Conservation (phyloP, 164 flowering plant species). For the Magnolia officinalis region DNA sequence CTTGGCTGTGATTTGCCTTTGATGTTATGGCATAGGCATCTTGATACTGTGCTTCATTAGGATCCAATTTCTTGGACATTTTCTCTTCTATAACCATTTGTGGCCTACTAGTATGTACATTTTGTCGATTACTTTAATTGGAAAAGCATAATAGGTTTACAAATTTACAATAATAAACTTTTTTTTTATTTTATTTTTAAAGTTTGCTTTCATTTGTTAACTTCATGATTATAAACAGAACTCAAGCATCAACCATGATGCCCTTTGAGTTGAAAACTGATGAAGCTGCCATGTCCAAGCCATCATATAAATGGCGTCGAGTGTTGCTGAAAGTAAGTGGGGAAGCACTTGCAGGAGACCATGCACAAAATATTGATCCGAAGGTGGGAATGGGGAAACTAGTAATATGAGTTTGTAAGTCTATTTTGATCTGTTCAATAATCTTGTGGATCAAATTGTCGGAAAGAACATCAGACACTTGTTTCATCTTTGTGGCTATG, state of each 20-base stretch:
- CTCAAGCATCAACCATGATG: constrained; percentile 36
- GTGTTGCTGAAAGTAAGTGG: constrained; percentile 99
- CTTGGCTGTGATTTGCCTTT: background rate
- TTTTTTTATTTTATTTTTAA: background rate
- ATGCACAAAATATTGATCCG: constrained; percentile 84
- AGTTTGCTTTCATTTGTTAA: background rate
- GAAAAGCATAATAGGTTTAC: no score
- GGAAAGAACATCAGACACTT: background rate
- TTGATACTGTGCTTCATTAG: background rate
- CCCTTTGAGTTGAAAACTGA: constrained; percentile 44
- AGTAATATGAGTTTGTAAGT: background rate
- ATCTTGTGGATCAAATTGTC: background rate
- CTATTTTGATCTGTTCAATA: no score
- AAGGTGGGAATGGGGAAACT: constrained; percentile 43
- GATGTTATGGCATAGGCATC: background rate
- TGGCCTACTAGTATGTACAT: background rate
- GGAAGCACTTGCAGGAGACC: constrained; percentile 96
- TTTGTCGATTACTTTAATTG: background rate
- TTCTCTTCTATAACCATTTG: background rate
- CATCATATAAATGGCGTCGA: constrained; percentile 74
- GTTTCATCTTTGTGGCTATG: background rate
- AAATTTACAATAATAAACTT: background rate
- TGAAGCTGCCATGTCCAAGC: constrained; percentile 39
- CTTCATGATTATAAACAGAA: constrained; percentile 27
- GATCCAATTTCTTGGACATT: background rate